Evolutionary conservation across 106 monocot species (phyloP).

Genomic region (Allium cepa): DNA sequence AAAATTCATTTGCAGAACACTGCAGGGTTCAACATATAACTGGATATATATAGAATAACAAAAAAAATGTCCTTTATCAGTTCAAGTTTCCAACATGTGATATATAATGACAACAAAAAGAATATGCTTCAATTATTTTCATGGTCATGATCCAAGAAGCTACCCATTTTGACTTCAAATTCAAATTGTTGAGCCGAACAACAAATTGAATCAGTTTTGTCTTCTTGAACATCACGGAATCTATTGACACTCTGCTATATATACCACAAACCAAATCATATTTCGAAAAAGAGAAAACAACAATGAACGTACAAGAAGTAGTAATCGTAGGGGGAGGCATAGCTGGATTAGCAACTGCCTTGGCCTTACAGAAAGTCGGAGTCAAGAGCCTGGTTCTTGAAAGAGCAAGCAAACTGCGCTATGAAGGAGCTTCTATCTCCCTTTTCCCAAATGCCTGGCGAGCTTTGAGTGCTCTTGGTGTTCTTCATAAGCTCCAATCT

Average conservation of each 20-base stretch:
- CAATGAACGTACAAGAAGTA: conserved; percentile 24
- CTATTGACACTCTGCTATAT: not conserved
- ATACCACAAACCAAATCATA: not conserved
- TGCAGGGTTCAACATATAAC: too few species aligned
- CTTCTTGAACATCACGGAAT: not conserved
- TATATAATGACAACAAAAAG: too few species aligned
- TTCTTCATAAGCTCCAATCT: conserved; percentile 21
- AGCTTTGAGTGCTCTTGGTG: conserved; percentile 40
- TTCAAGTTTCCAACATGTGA: too few species aligned
- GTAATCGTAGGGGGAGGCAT: conserved; percentile 56
- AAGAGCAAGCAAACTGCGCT: conserved; percentile 16
- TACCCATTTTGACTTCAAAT: too few species aligned
- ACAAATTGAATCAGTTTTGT: not conserved
- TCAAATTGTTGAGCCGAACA: too few species aligned
- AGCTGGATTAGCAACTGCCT: conserved; percentile 38
- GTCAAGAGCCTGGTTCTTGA: conserved; percentile 35
- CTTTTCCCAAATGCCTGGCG: conserved; percentile 57
- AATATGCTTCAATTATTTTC: too few species aligned
- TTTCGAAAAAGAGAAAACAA: not conserved
- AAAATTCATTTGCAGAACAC: too few species aligned
- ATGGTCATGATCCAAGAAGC: too few species aligned
- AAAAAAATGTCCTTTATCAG: too few species aligned
- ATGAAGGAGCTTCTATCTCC: conserved; percentile 22
- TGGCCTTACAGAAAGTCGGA: conserved; percentile 30
- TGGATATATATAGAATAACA: too few species aligned